Base-by-base conservation (phyloP, 2,329 filamentous ascomycete genomes). In the Claviceps pazoutovae region DNA sequence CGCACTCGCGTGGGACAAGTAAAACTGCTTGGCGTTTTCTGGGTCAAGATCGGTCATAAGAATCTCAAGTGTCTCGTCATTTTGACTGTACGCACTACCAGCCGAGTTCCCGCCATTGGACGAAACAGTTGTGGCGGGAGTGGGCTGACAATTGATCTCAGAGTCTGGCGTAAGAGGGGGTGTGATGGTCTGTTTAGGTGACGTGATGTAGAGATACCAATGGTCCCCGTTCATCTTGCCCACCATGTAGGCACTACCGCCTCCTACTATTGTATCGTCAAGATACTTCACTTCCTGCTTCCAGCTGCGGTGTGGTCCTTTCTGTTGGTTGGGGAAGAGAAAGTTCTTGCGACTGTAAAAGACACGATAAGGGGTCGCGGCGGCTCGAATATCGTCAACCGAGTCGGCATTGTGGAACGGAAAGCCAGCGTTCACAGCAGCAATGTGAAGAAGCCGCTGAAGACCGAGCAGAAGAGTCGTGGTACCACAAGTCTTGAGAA, bases 331-430 rank as follows among this genome's bases (percentile, higher is more conserved):
- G 1, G 93, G 93, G 67, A 94, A 96, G 60, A 97, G 74, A 61
- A 95, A 98, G 71, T 96, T 97, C 81, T 98, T 98, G 66, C 93
- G 86, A 64, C 91, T 97, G 74, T 98, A 98, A 68, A 98, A 98
- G 55, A 98, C 88, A 51, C 93, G 86, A 71, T 95, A 94, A 0
- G 93, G 91, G 38, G 85, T 89, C 34, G 93, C 90, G 21, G 87
- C 84, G 45, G 84, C 82, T 17, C 79, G 76, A 53, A 88, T 79
- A 17, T 87, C 82, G 39, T 81, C 74, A 39, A 80, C 69, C 17
- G 81, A 76, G 54, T 77, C 74, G 49, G 84, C 80, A 56, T 86
- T 84, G 60, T 85, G 77, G 62, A 86, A 86, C 6, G 90, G 85
- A 60, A 97, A 97, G n/a, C 91, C 89, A 48, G 88, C 91, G 58